These are phyloP conservation scores for Backusella luteola DNA, from an alignment of 192 early-diverging fungal species.

Conservation along the genomic window DNA sequence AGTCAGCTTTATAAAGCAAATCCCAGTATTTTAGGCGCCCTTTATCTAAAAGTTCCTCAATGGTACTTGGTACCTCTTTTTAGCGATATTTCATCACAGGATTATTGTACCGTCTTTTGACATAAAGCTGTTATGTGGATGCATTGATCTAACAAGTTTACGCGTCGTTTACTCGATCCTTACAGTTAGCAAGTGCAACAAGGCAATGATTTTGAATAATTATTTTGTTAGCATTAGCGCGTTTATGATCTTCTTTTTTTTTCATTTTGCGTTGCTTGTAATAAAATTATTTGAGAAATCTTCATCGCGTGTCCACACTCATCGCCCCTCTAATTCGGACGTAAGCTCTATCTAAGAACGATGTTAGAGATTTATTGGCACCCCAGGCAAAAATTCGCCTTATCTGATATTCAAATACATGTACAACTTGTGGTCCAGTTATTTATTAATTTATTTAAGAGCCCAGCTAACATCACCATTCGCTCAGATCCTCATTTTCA, in stretches of 20 bases:
- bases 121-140: neutral
- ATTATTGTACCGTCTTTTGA: too few species aligned
- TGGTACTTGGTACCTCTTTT: neutral
- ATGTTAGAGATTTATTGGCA: neutral
- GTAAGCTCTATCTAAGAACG: constrained; percentile 5
- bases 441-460: neutral
- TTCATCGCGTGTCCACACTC: constrained; percentile 5
- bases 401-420: neutral
- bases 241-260: neutral
- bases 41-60: neutral
- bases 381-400: neutral
- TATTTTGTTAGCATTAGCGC: too few species aligned
- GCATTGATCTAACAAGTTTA: neutral
- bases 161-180: neutral
- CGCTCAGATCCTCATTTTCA: neutral
- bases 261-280: neutral
- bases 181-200: too few species aligned
- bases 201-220: too few species aligned
- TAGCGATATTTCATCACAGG: neutral
- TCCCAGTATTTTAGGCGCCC: neutral
- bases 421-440: neutral
- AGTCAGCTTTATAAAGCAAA: neutral
- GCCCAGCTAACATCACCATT: neutral
- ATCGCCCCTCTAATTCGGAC: constrained; percentile 8
- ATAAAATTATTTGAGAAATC: neutral